phyloP scores from a whole-genome alignment of 441 rosid species.

The Arabidopsis hybrid region DNA sequence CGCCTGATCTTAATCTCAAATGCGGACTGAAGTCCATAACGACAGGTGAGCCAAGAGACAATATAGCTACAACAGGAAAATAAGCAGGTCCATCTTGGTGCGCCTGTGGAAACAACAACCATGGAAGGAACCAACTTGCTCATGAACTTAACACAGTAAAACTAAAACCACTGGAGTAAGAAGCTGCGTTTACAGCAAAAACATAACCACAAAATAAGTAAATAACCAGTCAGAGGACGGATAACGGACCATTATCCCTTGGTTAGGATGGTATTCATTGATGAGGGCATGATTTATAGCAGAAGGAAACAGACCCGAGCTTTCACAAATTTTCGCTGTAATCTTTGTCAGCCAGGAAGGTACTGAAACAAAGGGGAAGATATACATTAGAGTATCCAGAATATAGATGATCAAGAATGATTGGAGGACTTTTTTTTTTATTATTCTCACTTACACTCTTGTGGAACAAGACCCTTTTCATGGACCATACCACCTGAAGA shows the following conservation, averaged over 20 bases:
- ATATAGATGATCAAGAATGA: not conserved
- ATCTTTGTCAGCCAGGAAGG: conserved; percentile 82
- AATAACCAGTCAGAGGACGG: not conserved
- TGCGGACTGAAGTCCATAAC: conserved; percentile 90
- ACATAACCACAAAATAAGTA: not conserved
- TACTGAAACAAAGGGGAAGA: conserved; percentile 56
- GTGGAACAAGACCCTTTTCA: conserved; percentile 92
- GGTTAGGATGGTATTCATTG: conserved; percentile 88
- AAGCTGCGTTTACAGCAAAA: conserved; percentile 4
- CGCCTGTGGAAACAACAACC: conserved; percentile 58
- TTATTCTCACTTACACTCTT: conserved; percentile 65
- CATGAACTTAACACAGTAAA: conserved; percentile 8
- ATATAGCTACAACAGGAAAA: conserved; percentile 84
- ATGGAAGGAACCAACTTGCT: conserved; percentile 21
- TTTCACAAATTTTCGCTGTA: conserved; percentile 65
- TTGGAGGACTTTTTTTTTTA: not conserved
- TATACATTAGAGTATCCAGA: not conserved
- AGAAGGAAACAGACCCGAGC: conserved; percentile 75
- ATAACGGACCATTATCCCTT: conserved; percentile 84
- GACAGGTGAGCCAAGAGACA: conserved; percentile 83
- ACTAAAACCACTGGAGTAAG: conserved; percentile 13
- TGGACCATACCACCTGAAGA: conserved; percentile 88
- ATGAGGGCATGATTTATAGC: conserved; percentile 89
- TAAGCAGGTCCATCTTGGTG: conserved; percentile 98
- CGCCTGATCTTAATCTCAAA: conserved; percentile 54